Base-by-base conservation (phyloP, 768 basidiomycete genomes). In the Xerocomellus intermedius region DNA sequence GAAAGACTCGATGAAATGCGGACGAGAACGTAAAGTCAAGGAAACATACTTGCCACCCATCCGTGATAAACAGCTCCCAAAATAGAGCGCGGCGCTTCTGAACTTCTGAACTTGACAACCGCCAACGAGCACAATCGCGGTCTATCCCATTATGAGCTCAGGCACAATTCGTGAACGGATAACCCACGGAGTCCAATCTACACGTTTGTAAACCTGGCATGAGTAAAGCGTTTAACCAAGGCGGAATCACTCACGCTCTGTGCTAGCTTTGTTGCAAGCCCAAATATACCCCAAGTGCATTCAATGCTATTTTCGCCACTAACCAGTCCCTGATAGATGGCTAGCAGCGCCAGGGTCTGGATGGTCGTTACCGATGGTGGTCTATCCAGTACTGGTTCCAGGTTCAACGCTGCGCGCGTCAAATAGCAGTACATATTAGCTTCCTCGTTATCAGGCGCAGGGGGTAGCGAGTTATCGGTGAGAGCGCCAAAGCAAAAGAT, bases 61-160 rank as follows among this genome's bases (percentile, higher is more conserved):
- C 86, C 0, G 86, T 85, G 58, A 87, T 84, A 60, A 86, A 87
- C 28, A 88, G 56, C 56, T 89, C 86, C 87, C 87, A 88, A 61
- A 88, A 88, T 22, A 88, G 66, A 1, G 83, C 79, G 30, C 86
- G 79, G 5, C 87, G 79, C 66, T 87, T 87, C 71, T 89, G 85
- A 5, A 87, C 83, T 62, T 86, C 86, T 2, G 77, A 74, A 4
- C 78, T 77, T 6, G 80, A 59, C 19, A 89, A 67, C 36, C 82
- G 79, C 85, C 86, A 89, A 30, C 87, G 77, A 6, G 86, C 86
- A 64, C 84, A 85, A 64, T 89, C 86, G 8, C 85, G 84, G 61
- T 89, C 86, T 88, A 52, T 41, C 21, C 2, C n/a, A 38, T n/a
- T 28, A 19, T 71, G n/a, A 72, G 59, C 24, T 42, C 13, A 51